Evolutionary conservation across 2,329 filamentous ascomycete species (phyloP).

Genomic region (Aspergillus udagawae): DNA sequence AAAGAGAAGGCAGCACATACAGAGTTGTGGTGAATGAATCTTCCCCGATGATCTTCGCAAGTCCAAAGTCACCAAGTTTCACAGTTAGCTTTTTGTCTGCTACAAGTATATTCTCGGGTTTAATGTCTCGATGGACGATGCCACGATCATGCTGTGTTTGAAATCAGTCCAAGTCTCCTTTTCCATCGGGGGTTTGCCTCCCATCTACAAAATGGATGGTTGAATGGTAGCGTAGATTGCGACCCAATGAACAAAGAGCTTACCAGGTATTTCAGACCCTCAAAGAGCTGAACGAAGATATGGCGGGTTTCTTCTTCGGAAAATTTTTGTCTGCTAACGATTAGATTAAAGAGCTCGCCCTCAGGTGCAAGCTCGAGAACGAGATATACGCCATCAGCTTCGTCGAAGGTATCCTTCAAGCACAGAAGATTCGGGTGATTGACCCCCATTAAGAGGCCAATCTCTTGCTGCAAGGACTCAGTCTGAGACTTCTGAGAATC

Average conservation of each 20-base stretch:
- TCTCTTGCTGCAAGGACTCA: slow-evolving; percentile 88
- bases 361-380: slow-evolving; percentile 86
- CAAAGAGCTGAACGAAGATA: slow-evolving; percentile 85
- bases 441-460: slow-evolving; percentile 94
- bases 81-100: slow-evolving; percentile 79
- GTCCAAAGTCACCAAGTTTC: slow-evolving; percentile 92
- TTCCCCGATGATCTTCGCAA: slow-evolving; percentile 97
- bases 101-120: slow-evolving; percentile 92
- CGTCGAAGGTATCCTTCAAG: slow-evolving; percentile 91
- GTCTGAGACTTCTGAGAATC: slow-evolving; percentile 78
- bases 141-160: slow-evolving; percentile 78
- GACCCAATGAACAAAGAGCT: slow-evolving; percentile 24
- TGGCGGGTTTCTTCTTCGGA: slow-evolving; percentile 79
- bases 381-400: slow-evolving; percentile 83
- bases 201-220: neutral
- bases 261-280: slow-evolving; percentile 93
- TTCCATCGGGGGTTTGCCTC: neutral
- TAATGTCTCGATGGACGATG: slow-evolving; percentile 96
- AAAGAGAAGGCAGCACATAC: slow-evolving; percentile 38
- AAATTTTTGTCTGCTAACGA: slow-evolving; percentile 85
- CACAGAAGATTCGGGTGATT: slow-evolving; percentile 91
- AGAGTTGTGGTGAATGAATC: slow-evolving; percentile 96
- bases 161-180: neutral
- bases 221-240: neutral
- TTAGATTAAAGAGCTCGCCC: slow-evolving; percentile 93